These are phyloP conservation scores for Luffa acutangula DNA, from an alignment of 306 rosid genomes.

Conservation along the genomic window DNA sequence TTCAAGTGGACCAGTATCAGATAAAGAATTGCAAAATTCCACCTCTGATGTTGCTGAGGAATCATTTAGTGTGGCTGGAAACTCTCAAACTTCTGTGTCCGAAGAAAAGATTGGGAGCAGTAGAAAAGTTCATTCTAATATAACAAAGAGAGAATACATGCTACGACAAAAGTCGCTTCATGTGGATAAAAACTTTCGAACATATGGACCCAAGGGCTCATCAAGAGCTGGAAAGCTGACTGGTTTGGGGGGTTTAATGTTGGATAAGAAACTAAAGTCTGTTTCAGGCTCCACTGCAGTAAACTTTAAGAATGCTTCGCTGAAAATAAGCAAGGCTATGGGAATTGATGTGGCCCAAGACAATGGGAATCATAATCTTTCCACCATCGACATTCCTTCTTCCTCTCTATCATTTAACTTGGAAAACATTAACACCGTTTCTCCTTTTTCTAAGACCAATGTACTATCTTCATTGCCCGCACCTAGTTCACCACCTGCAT, in stretches of 20 bases:
- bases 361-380: constrained; percentile 25
- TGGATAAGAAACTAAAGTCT: constrained; percentile 69
- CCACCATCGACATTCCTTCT: constrained; percentile 36
- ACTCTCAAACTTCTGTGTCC: constrained; percentile 30
- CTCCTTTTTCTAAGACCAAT: constrained; percentile 24
- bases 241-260: constrained; percentile 52
- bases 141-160: constrained; percentile 65
- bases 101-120: constrained; percentile 46
- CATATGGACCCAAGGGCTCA: constrained; percentile 68
- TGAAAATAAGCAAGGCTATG: constrained; percentile 59
- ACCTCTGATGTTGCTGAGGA: constrained; percentile 31
- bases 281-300: constrained; percentile 49
- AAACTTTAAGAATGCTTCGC: constrained; percentile 57
- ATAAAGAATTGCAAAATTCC: constrained; percentile 35
- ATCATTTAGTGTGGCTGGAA: constrained; percentile 29
- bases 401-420: constrained; percentile 23
- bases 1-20: constrained; percentile 23
- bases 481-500: constrained; percentile 1
- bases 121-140: constrained; percentile 47
- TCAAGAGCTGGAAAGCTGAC: constrained; percentile 61
- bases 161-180: constrained; percentile 74
- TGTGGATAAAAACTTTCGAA: constrained; percentile 54
- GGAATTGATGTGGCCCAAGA: constrained; percentile 55
- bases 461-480: constrained; percentile 10
- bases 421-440: constrained; percentile 27